Percentiles rank a stretch among this genome's conserved stretches.
phyloP scores from a whole-genome alignment of 306 rosid genomes.

The Dalbergia oliveri region DNA sequence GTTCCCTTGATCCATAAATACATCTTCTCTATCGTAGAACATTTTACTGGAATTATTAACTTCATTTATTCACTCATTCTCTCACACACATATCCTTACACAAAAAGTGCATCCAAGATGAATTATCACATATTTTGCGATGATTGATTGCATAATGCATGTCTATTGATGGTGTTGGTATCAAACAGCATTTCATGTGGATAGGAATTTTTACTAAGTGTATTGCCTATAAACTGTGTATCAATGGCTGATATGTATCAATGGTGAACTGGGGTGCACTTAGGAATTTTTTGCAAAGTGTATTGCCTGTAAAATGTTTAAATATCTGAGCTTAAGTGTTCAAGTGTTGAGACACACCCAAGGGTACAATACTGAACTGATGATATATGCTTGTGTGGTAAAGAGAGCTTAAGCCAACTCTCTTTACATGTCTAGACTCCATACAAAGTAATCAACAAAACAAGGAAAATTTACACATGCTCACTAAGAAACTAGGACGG shows the following conservation, averaged over 20 bases:
- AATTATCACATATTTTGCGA: constrained; percentile 17
- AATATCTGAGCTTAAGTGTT: constrained; percentile 8
- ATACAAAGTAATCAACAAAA: not conserved
- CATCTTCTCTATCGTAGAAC: not conserved
- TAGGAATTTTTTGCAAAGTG: not conserved
- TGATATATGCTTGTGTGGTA: constrained; percentile 8
- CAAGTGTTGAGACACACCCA: constrained; percentile 13
- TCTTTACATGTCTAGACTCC: not conserved
- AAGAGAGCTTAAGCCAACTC: not conserved
- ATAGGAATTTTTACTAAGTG: no score
- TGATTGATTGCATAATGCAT: not conserved
- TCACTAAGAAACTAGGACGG: constrained; percentile 4
- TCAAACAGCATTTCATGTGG: no score
- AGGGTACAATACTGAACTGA: constrained; percentile 16
- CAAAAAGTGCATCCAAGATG: not conserved
- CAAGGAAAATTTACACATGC: not conserved
- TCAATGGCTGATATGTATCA: not conserved
- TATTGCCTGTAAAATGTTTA: constrained; percentile 26
- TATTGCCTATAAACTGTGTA: no score
- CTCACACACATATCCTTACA: not conserved
- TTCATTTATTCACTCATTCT: constrained; percentile 19
- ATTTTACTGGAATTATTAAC: constrained; percentile 8
- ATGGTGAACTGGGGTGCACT: not conserved
- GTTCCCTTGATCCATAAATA: constrained; percentile 28
- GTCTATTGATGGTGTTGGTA: no score